Evolutionary conservation across 805 yeast species (phyloP).

Genomic region (Ogataea neopini): DNA sequence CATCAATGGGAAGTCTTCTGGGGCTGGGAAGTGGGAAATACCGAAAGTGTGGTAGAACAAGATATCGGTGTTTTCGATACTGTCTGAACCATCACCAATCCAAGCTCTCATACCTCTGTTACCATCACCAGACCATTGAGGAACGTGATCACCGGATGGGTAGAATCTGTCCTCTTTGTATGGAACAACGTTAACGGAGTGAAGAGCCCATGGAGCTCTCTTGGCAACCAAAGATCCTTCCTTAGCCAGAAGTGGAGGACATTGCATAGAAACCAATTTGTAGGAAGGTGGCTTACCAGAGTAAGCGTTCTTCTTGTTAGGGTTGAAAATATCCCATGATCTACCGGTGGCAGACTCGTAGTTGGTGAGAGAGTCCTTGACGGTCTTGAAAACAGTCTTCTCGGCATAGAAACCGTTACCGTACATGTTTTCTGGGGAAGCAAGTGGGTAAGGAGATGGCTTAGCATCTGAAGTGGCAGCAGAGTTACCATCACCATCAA

Average conservation of each 20-base stretch:
- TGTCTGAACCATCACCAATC: conserved; percentile 62
- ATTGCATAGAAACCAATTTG: conserved; percentile 73
- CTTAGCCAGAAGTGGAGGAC: conserved; percentile 72
- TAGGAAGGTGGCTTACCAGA: conserved; percentile 76
- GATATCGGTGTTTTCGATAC: conserved; percentile 67
- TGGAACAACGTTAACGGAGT: conserved; percentile 68
- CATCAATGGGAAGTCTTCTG: conserved; percentile 89
- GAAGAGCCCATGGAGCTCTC: conserved; percentile 81
- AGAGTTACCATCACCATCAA: conserved; percentile 79
- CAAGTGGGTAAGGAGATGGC: conserved; percentile 58
- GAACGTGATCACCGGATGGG: conserved; percentile 80
- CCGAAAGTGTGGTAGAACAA: conserved; percentile 82
- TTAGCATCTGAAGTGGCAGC: conserved; percentile 67
- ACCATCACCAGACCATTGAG: conserved; percentile 74
- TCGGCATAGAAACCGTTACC: conserved; percentile 76
- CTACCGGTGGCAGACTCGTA: conserved; percentile 63
- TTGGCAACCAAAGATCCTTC: conserved; percentile 73
- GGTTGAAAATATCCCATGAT: conserved; percentile 79
- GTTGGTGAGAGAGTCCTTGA: conserved; percentile 63
- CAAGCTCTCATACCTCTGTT: conserved; percentile 64
- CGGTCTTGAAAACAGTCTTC: conserved; percentile 66
- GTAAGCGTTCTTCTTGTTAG: conserved; percentile 61
- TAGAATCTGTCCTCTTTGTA: conserved; percentile 71
- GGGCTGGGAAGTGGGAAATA: conserved; percentile 83
- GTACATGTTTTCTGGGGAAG: conserved; percentile 69